Evolutionary conservation across 2,329 filamentous ascomycete genomes (phyloP).

Genomic region (Escovopsis sp.): DNA sequence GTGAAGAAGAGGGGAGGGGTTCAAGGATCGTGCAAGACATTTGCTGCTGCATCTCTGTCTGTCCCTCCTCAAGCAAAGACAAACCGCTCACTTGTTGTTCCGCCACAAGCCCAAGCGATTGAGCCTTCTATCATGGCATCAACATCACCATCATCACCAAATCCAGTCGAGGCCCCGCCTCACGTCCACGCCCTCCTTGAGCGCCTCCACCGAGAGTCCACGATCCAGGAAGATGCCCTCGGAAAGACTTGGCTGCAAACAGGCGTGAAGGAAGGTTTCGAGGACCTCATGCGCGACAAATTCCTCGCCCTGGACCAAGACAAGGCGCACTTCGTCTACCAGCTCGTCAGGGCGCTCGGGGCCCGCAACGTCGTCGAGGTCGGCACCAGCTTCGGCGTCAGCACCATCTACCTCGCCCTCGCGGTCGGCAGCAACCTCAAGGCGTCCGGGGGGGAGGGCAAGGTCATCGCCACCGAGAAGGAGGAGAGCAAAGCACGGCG

Average conservation of each 20-base stretch:
- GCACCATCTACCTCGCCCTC: constrained; percentile 46
- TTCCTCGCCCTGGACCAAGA: constrained; percentile 46
- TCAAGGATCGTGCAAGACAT: no score
- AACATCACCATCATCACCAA: neutral
- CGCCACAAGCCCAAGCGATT: no score
- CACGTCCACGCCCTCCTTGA: constrained; percentile 8
- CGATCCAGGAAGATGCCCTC: constrained; percentile 12
- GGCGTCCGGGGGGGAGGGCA: neutral
- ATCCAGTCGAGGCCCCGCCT: constrained; percentile 1
- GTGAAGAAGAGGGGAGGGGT: no score
- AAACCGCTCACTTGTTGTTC: no score
- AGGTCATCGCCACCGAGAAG: constrained; percentile 46
- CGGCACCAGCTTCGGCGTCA: constrained; percentile 47
- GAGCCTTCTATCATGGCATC: neutral
- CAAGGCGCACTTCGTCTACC: constrained; percentile 43
- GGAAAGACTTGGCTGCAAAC: neutral
- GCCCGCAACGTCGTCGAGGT: constrained; percentile 42
- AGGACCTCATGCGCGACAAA: constrained; percentile 33
- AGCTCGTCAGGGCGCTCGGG: constrained; percentile 31
- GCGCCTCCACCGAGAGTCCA: constrained; percentile 14
- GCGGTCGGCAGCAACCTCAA: constrained; percentile 35
- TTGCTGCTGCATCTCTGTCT: no score
- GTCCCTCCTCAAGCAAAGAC: no score
- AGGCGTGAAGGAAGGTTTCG: neutral
- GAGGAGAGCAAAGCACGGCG: constrained; percentile 36